Evolutionary conservation across 2,329 filamentous ascomycete genomes (phyloP).

Genomic region (Calonectria pteridis): DNA sequence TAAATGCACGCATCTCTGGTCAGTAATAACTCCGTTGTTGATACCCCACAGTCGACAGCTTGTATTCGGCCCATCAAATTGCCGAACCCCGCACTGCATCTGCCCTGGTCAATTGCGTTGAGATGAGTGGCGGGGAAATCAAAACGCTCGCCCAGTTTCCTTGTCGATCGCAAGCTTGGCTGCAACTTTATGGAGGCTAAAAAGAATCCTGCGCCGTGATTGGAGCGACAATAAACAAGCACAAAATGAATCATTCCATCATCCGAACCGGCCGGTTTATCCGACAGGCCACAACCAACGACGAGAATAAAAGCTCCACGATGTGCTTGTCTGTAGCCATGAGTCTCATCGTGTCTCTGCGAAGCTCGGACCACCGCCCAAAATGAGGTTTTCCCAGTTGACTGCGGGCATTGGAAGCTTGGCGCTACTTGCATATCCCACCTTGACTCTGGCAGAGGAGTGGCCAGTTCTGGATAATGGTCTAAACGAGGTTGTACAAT

Average conservation of each 20-base stretch:
- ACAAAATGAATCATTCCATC: not conserved
- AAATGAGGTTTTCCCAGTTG: not conserved
- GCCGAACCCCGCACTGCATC: not conserved
- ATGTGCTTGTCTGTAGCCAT: not conserved
- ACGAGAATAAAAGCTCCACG: not conserved
- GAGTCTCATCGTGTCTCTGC: not conserved
- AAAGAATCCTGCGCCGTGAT: not conserved
- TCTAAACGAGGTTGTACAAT: slow-evolving; percentile 49
- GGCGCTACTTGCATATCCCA: not conserved
- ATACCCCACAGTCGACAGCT: not conserved
- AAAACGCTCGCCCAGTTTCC: not conserved
- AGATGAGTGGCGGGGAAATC: slow-evolving; percentile 12
- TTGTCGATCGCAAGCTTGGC: slow-evolving; percentile 13
- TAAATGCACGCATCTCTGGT: slow-evolving; percentile 1
- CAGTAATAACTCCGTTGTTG: not conserved
- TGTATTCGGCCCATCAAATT: slow-evolving; percentile 6
- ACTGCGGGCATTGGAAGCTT: not conserved
- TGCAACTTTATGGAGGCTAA: slow-evolving; percentile 12
- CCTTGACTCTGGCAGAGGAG: slow-evolving; percentile 5
- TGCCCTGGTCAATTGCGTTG: slow-evolving; percentile 2
- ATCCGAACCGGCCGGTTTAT: not conserved
- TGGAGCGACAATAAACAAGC: not conserved
- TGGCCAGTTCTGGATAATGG: slow-evolving; percentile 49
- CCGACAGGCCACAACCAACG: not conserved
- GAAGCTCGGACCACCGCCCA: not conserved